Evolutionary conservation across 1,284 basidiomycete genomes (phyloP).

Genomic region (Neonothopanus nambi): DNA sequence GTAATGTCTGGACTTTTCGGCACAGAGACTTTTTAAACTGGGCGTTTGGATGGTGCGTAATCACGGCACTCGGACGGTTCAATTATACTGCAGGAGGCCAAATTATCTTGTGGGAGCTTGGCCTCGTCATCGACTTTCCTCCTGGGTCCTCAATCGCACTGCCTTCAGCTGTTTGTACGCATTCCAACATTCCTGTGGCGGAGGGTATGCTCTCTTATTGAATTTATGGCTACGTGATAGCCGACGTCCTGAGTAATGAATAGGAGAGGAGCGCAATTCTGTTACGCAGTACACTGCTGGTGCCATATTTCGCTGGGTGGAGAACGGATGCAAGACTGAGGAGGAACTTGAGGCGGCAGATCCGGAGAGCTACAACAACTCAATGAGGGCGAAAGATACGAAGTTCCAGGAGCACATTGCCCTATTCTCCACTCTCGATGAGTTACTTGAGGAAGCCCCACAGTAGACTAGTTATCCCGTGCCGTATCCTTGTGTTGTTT

Average conservation of each 20-base stretch:
- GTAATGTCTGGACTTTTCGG: neutral
- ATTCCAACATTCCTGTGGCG: constrained; percentile 3
- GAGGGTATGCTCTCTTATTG: neutral
- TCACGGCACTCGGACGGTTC: constrained; percentile 6
- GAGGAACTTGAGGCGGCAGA: neutral
- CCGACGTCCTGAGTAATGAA: too few relatives aligned
- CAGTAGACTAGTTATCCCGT: too few relatives aligned
- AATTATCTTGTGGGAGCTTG: constrained; percentile 7
- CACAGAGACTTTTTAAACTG: constrained; percentile 7
- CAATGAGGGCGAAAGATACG: neutral
- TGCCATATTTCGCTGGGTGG: neutral
- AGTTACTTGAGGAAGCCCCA: neutral
- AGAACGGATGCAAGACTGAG: constrained; percentile 3
- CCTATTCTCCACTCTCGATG: neutral
- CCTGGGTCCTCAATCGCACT: neutral
- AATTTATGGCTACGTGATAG: too few relatives aligned
- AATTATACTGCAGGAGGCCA: constrained; percentile 2
- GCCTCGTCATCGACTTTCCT: constrained; percentile 3
- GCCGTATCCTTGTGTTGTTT: too few relatives aligned
- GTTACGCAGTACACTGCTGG: constrained; percentile 10
- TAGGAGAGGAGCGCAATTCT: neutral
- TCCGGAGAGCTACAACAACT: neutral
- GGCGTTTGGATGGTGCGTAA: constrained; percentile 4
- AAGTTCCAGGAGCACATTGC: neutral
- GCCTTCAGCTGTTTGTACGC: constrained; percentile 3